These are phyloP conservation scores for Nakazawaea sp. DNA, from an alignment of 805 yeast species.

Conservation along the genomic window DNA sequence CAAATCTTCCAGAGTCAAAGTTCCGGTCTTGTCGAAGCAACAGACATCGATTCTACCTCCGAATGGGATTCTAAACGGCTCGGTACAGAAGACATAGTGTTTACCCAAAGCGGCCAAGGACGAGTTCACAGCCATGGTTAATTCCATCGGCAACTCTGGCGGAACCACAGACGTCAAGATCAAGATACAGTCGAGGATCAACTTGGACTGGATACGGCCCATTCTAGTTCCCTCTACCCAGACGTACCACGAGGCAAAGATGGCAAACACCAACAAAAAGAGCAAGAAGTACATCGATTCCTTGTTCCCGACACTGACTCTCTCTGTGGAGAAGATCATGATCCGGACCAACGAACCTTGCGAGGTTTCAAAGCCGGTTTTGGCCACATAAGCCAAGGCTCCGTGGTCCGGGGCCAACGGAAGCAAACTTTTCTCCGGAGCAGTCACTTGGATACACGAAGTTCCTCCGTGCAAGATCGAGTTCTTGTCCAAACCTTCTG, in stretches of 20 bases:
- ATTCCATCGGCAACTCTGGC: slow-evolving; percentile 98
- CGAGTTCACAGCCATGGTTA: slow-evolving; percentile 95
- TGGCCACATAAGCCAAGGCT: slow-evolving; percentile 82
- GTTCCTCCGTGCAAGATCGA: slow-evolving; percentile 94
- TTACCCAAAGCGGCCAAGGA: slow-evolving; percentile 85
- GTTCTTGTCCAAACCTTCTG: slow-evolving; percentile 84
- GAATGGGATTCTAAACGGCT: slow-evolving; percentile 94
- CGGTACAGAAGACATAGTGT: slow-evolving; percentile 90
- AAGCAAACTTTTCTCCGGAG: slow-evolving; percentile 46
- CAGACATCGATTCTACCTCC: slow-evolving; percentile 98
- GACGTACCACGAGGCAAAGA: slow-evolving; percentile 95
- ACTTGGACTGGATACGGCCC: slow-evolving; percentile 93
- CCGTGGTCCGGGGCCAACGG: slow-evolving; percentile 85
- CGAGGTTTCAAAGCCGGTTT: slow-evolving; percentile 97
- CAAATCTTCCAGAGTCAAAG: slow-evolving; percentile 93
- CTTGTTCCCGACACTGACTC: slow-evolving; percentile 91
- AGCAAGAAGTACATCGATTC: slow-evolving; percentile 91
- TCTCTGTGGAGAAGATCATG: slow-evolving; percentile 94
- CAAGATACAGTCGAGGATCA: slow-evolving; percentile 90
- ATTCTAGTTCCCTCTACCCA: slow-evolving; percentile 96
- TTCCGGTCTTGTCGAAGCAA: slow-evolving; percentile 98
- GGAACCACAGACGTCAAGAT: slow-evolving; percentile 98
- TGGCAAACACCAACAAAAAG: slow-evolving; percentile 83
- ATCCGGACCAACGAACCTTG: slow-evolving; percentile 97
- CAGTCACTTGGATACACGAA: slow-evolving; percentile 84